Conservation (phyloP, 2,329 filamentous ascomycete genomes). For the Cryphonectria japonica region DNA sequence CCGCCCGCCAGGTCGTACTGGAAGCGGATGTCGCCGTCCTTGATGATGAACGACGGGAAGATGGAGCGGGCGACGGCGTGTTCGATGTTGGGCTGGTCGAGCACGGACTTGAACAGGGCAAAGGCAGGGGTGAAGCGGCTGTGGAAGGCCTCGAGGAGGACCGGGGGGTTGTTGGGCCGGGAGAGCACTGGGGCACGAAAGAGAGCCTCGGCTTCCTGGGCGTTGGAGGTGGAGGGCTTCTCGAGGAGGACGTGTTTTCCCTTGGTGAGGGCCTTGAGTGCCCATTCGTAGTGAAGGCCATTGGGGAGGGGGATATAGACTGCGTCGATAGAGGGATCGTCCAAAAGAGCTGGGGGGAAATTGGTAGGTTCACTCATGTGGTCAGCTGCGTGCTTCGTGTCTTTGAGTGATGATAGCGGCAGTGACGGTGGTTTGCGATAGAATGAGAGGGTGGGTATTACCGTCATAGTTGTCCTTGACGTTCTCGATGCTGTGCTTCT, state of each 20-base stretch:
- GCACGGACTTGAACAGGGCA: slow-evolving; percentile 44
- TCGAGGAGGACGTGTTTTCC: slow-evolving; percentile 61
- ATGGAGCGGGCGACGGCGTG: slow-evolving; percentile 38
- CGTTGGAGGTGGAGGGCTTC: slow-evolving; percentile 55
- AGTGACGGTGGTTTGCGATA: not conserved
- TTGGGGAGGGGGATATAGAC: slow-evolving; percentile 56
- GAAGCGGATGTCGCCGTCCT: slow-evolving; percentile 48
- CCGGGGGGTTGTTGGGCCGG: slow-evolving; percentile 41
- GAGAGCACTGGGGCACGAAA: slow-evolving; percentile 45
- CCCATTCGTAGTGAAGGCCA: slow-evolving; percentile 50
- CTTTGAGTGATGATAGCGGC: not conserved
- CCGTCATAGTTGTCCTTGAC: slow-evolving; percentile 55
- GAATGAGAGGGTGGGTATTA: slow-evolving; percentile 34
- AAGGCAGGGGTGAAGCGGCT: slow-evolving; percentile 55
- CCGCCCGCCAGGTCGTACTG: slow-evolving; percentile 48
- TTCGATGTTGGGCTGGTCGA: slow-evolving; percentile 45
- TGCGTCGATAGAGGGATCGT: slow-evolving; percentile 49
- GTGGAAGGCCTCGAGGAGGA: slow-evolving; percentile 59
- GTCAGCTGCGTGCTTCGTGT: not conserved
- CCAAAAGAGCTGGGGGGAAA: slow-evolving; percentile 39
- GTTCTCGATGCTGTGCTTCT: slow-evolving; percentile 54
- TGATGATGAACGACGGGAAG: slow-evolving; percentile 39
- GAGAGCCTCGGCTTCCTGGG: slow-evolving; percentile 47
- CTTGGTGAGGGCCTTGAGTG: slow-evolving; percentile 49
- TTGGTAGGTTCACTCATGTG: not conserved